These are phyloP conservation scores for Myriosclerotinia duriaeana DNA, from an alignment of 2,329 filamentous ascomycete genomes.

Conservation along the genomic window DNA sequence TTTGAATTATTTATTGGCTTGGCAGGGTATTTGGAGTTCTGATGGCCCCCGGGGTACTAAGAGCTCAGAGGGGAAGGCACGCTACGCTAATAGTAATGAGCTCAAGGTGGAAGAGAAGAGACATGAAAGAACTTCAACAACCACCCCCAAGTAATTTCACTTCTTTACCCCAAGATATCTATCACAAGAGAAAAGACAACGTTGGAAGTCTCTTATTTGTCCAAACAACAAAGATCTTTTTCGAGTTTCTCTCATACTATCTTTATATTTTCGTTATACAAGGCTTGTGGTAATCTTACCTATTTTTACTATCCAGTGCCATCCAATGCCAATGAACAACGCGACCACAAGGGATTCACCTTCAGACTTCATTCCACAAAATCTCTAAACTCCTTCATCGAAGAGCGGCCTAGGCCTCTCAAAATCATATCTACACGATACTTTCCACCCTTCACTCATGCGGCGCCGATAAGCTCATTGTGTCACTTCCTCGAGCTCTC, in stretches of 20 bases:
- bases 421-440: no score
- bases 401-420: not conserved
- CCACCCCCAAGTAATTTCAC: not conserved
- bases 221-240: not conserved
- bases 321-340: not conserved
- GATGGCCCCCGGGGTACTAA: not conserved
- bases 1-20: not conserved
- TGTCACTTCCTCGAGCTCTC: not conserved
- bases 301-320: not conserved
- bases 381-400: not conserved
- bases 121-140: not conserved
- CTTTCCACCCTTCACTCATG: not conserved
- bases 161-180: not conserved
- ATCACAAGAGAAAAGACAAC: no score
- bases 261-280: not conserved
- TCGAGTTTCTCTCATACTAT: not conserved
- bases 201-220: not conserved
- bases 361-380: not conserved
- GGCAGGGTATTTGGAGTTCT: not conserved
- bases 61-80: not conserved
- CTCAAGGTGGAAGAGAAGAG: not conserved
- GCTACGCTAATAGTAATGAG: not conserved
- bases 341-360: not conserved
- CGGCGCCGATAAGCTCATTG: not conserved
- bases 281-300: not conserved